phyloP scores from a whole-genome alignment of 2,329 filamentous ascomycete species.

The Pseudopithomyces chartarum region DNA sequence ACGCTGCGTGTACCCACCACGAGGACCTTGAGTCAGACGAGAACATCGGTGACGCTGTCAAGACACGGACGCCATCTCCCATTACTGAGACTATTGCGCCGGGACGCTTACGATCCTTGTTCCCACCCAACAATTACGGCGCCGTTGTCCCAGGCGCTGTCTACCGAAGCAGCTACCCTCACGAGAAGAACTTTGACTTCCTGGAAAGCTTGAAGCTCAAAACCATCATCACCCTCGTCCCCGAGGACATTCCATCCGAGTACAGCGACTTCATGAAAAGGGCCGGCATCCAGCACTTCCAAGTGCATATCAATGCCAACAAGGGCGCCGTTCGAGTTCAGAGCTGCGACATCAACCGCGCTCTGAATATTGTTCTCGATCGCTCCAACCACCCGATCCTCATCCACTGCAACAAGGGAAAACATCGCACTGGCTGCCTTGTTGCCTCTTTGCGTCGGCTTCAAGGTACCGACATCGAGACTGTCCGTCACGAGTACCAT shows the following conservation, averaged over 20 bases:
- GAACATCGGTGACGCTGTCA: background rate
- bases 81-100: constrained; percentile 27
- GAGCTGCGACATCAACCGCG: constrained; percentile 65
- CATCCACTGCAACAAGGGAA: constrained; percentile 93
- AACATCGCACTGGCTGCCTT: constrained; percentile 91
- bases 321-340: constrained; percentile 65
- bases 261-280: constrained; percentile 65
- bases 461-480: constrained; percentile 66
- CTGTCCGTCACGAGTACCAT: constrained; percentile 74
- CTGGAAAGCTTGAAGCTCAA: constrained; percentile 71
- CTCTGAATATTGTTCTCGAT: constrained; percentile 74
- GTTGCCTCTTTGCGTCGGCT: constrained; percentile 78
- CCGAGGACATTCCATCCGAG: constrained; percentile 52
- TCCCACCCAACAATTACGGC: constrained; percentile 75
- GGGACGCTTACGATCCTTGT: constrained; percentile 43
- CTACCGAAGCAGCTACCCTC: constrained; percentile 82
- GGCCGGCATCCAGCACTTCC: constrained; percentile 72
- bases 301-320: constrained; percentile 84
- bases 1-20: constrained; percentile 34
- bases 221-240: constrained; percentile 71
- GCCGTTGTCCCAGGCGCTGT: constrained; percentile 72
- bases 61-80: constrained; percentile 11
- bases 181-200: constrained; percentile 71
- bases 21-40: constrained; percentile 32
- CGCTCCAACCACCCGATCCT: constrained; percentile 77